Evolutionary conservation across 2,329 filamentous ascomycete species (phyloP).

Genomic region (Esteya vermicola): DNA sequence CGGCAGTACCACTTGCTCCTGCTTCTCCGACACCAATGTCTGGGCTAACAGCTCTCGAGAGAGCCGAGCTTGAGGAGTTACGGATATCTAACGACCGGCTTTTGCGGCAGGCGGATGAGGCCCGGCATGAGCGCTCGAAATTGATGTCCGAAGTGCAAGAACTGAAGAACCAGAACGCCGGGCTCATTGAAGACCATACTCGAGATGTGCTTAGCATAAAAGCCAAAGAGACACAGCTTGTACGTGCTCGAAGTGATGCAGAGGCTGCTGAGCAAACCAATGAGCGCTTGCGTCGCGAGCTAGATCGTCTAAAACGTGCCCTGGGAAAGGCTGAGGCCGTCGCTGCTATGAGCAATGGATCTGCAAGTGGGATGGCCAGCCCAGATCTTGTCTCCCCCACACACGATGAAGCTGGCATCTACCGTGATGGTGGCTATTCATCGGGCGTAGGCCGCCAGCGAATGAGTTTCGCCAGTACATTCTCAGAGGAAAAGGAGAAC

Average conservation of each 20-base stretch:
- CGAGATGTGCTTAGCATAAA: slow-evolving; percentile 92
- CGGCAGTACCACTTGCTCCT: slow-evolving; percentile 38
- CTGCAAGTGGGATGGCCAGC: slow-evolving; percentile 12
- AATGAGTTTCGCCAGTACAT: slow-evolving; percentile 48
- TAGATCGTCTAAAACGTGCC: slow-evolving; percentile 87
- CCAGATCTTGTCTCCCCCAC: slow-evolving; percentile 33
- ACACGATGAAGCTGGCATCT: slow-evolving; percentile 46
- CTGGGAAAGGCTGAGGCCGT: slow-evolving; percentile 48
- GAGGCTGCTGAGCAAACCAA: slow-evolving; percentile 80
- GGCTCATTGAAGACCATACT: slow-evolving; percentile 93
- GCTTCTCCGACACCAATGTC: slow-evolving; percentile 45
- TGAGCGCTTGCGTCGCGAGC: slow-evolving; percentile 70
- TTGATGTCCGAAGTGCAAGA: slow-evolving; percentile 81
- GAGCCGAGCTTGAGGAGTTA: slow-evolving; percentile 83
- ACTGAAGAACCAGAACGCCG: slow-evolving; percentile 91
- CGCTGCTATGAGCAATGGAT: slow-evolving; percentile 16
- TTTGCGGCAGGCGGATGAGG: slow-evolving; percentile 60
- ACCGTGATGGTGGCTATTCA: slow-evolving; percentile 33
- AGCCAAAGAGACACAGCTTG: slow-evolving; percentile 93
- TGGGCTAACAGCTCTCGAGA: slow-evolving; percentile 64
- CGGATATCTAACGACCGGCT: slow-evolving; percentile 71
- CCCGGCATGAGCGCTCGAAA: slow-evolving; percentile 67
- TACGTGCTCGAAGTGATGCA: slow-evolving; percentile 77
- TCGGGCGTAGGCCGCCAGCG: slow-evolving; percentile 25
- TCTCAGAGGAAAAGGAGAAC: slow-evolving; percentile 70